Evolutionary conservation across 1,284 basidiomycete genomes (phyloP).

Genomic region (Butyriboletus appendiculatus): DNA sequence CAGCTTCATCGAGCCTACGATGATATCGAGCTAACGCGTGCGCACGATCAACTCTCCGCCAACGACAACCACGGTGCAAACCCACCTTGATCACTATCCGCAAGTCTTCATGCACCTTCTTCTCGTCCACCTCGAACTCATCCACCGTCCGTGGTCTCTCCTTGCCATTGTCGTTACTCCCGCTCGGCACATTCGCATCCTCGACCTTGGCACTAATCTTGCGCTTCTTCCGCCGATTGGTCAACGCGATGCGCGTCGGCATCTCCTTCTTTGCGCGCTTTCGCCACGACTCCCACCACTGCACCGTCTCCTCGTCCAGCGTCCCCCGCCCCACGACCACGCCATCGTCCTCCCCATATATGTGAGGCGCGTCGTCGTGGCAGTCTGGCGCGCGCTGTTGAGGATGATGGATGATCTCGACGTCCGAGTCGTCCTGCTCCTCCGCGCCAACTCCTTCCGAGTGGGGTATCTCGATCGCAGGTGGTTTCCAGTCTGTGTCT

Average conservation of each 20-base stretch:
- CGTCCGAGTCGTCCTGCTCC: constrained; percentile 39
- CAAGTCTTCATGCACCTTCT: constrained; percentile 75
- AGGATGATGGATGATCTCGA: constrained; percentile 32
- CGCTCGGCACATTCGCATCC: constrained; percentile 33
- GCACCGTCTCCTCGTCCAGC: constrained; percentile 51
- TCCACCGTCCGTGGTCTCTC: constrained; percentile 49
- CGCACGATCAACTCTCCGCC: constrained; percentile 5
- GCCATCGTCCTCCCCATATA: constrained; percentile 25
- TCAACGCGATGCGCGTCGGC: constrained; percentile 22
- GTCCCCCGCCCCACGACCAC: constrained; percentile 43
- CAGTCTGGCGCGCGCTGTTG: constrained; percentile 6
- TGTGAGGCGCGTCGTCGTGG: neutral
- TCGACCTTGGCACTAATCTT: constrained; percentile 35
- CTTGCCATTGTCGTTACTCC: constrained; percentile 31
- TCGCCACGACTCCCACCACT: constrained; percentile 77
- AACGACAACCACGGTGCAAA: constrained; percentile 10
- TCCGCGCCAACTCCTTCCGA: constrained; percentile 31
- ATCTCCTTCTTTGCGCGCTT: constrained; percentile 37
- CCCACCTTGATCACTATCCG: constrained; percentile 88
- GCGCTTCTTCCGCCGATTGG: constrained; percentile 32
- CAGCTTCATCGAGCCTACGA: constrained; percentile 90
- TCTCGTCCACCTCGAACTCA: constrained; percentile 59
- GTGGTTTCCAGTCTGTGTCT: constrained; percentile 39
- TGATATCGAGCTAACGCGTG: constrained; percentile 82
- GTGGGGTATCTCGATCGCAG: constrained; percentile 22